These are phyloP conservation scores for Testicularia cyperi DNA, from an alignment of 1,284 basidiomycete species.

Conservation along the genomic window DNA sequence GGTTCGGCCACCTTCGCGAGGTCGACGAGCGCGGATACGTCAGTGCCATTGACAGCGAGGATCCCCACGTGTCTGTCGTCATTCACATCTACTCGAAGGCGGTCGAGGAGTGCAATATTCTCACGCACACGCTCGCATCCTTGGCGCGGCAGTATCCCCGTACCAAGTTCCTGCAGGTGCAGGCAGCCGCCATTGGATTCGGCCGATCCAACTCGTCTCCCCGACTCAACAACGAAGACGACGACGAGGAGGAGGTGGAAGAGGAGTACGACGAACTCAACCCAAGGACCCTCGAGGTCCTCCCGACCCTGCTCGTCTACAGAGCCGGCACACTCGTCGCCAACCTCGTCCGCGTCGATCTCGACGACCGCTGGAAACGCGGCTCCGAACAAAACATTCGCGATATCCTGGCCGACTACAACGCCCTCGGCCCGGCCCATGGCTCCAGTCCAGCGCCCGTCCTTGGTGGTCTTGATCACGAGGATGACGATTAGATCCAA, in stretches of 20 bases:
- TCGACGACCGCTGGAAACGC: slow-evolving; percentile 37
- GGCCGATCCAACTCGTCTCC: slow-evolving; percentile 2
- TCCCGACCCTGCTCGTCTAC: slow-evolving; percentile 51
- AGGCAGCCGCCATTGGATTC: slow-evolving; percentile 47
- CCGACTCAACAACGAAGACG: slow-evolving; percentile 1
- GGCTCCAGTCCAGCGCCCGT: neutral
- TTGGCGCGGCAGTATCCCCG: slow-evolving; percentile 41
- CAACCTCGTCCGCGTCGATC: slow-evolving; percentile 48
- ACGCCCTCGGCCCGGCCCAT: slow-evolving; percentile 2
- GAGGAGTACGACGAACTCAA: slow-evolving; percentile 37
- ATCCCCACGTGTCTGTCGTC: slow-evolving; percentile 27
- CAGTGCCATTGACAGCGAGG: slow-evolving; percentile 43
- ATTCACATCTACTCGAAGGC: slow-evolving; percentile 52
- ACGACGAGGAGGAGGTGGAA: slow-evolving; percentile 22
- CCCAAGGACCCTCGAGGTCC: slow-evolving; percentile 34
- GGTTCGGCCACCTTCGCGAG: slow-evolving; percentile 51
- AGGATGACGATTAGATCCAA: no score
- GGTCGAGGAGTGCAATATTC: slow-evolving; percentile 36
- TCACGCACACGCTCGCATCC: slow-evolving; percentile 35
- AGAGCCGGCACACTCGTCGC: slow-evolving; percentile 37
- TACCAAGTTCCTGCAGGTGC: slow-evolving; percentile 50
- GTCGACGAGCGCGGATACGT: slow-evolving; percentile 48
- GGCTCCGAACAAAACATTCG: slow-evolving; percentile 38
- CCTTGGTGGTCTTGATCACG: no score
- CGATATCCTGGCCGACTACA: slow-evolving; percentile 20